Evolutionary conservation across 345 rosid genomes (phyloP).

Genomic region (Lepidium didymum): DNA sequence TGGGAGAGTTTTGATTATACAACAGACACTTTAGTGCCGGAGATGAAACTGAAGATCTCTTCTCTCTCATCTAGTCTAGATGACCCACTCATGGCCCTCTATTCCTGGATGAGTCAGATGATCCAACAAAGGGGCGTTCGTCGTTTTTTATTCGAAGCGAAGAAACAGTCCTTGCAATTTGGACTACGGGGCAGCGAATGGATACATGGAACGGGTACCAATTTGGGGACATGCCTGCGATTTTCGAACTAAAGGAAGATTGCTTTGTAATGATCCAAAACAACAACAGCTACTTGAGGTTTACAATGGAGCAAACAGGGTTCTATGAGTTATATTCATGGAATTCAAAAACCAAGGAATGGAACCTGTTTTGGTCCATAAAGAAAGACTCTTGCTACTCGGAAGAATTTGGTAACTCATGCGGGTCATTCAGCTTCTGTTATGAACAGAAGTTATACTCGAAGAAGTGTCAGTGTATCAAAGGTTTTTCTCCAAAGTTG

Average conservation of each 20-base stretch:
- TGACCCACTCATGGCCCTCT: background rate
- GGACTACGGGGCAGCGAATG: background rate
- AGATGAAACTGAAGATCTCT: background rate
- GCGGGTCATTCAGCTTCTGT: background rate
- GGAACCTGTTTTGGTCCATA: background rate
- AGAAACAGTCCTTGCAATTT: background rate
- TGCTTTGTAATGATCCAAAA: background rate
- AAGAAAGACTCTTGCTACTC: background rate
- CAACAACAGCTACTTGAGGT: background rate
- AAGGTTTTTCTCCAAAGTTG: background rate
- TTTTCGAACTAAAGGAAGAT: background rate
- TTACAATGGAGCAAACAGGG: background rate
- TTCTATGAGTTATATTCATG: background rate
- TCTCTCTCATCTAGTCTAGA: too few relatives aligned
- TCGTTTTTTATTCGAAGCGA: background rate
- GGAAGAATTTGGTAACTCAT: background rate
- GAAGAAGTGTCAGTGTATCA: background rate
- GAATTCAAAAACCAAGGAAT: background rate
- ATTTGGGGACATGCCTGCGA: background rate
- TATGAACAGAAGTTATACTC: background rate
- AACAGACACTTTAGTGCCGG: background rate
- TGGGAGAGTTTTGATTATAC: background rate
- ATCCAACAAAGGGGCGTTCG: background rate
- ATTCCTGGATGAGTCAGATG: background rate
- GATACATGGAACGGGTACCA: background rate